A percentile compares a stretch with the other conserved stretches of the same genome.
phyloP scores from a whole-genome alignment of 2,329 filamentous ascomycete genomes.

The Pseudocercospora musae region DNA sequence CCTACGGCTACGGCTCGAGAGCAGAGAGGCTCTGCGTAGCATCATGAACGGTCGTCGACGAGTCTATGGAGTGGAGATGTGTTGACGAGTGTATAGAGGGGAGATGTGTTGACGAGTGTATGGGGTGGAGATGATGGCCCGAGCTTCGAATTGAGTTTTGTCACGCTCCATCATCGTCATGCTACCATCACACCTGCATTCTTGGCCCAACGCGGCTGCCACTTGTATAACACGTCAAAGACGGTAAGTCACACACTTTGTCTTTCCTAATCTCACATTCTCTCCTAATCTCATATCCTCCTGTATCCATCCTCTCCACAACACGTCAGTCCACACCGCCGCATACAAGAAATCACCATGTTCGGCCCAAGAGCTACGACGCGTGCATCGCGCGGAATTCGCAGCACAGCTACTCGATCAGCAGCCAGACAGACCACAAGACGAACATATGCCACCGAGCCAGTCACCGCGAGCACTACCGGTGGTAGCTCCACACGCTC shows the following conservation, averaged over 20 bases:
- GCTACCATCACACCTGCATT: background rate
- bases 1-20: background rate
- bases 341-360: too few relatives aligned
- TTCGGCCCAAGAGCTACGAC: slow-evolving; percentile 16
- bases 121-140: too few relatives aligned
- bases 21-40: background rate
- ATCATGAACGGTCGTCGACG: background rate
- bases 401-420: slow-evolving; percentile 1
- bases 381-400: slow-evolving; percentile 13
- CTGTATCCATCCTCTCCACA: background rate
- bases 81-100: too few relatives aligned
- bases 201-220: background rate
- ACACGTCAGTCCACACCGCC: too few relatives aligned
- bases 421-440: slow-evolving; percentile 3
- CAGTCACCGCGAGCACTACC: background rate
- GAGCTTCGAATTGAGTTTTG: background rate
- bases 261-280: background rate
- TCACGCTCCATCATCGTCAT: background rate
- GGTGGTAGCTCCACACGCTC: slow-evolving; percentile 11
- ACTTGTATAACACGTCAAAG: background rate
- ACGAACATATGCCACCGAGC: slow-evolving; percentile 14
- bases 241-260: background rate
- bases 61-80: background rate
- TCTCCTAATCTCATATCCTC: background rate
- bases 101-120: too few relatives aligned